Evolutionary conservation across 345 rosid genomes (phyloP).

Genomic region (Citrus inodora): DNA sequence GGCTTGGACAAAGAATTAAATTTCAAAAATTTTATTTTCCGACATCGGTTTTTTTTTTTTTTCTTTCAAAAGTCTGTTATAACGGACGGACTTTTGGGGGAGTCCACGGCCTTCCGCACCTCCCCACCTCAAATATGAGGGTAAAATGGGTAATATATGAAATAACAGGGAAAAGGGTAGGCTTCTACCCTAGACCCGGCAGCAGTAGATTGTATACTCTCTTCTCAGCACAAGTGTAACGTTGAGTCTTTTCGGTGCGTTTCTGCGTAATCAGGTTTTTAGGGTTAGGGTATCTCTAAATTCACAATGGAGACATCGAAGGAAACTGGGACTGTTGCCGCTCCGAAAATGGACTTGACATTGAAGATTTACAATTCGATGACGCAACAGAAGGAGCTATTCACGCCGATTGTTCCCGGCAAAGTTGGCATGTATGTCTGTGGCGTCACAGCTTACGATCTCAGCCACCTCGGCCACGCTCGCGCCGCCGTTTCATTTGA

Average conservation of each 20-base stretch:
- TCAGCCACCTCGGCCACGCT: conserved; percentile 90
- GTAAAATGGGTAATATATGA: too few relatives aligned
- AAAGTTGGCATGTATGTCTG: conserved; percentile 84
- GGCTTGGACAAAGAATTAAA: too few relatives aligned
- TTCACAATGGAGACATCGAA: not conserved
- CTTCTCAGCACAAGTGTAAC: not conserved
- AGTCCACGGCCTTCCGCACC: too few relatives aligned
- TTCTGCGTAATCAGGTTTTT: not conserved
- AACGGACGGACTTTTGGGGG: too few relatives aligned
- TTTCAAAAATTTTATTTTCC: too few relatives aligned
- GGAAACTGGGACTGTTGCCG: not conserved
- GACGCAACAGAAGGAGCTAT: conserved; percentile 59
- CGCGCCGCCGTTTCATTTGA: conserved; percentile 87
- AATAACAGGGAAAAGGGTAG: not conserved
- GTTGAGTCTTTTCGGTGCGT: not conserved
- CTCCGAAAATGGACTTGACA: conserved; percentile 14
- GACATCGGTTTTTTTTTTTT: too few relatives aligned
- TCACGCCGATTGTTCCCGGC: conserved; percentile 47
- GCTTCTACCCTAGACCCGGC: not conserved
- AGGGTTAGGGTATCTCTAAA: conserved; percentile 1
- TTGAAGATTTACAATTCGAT: conserved; percentile 57
- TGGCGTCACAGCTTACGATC: conserved; percentile 82
- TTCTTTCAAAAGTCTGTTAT: too few relatives aligned
- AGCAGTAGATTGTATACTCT: not conserved
- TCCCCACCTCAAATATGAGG: too few relatives aligned